Evolutionary conservation across 208 protist genomes (phyloP).

Genomic region (Acanthamoeba polyphaga): DNA sequence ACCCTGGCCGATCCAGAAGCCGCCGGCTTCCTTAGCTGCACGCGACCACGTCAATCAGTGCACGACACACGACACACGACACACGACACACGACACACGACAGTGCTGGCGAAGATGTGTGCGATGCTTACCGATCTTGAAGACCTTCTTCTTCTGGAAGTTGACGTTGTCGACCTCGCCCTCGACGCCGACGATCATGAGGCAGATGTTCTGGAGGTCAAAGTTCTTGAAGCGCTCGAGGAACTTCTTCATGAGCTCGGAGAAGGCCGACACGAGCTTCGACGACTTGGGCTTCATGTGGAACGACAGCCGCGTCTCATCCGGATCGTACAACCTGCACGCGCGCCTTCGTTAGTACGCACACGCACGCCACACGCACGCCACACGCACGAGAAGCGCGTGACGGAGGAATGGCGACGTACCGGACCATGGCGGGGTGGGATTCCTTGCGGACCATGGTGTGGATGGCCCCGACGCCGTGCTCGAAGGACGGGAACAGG

Average conservation of each 20-base stretch:
- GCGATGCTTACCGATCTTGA: conserved; percentile 40
- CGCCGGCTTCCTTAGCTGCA: conserved; percentile 80
- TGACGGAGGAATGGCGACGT: conserved; percentile 65
- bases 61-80: no score
- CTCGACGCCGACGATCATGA: conserved; percentile 80
- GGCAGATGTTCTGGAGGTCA: conserved; percentile 74
- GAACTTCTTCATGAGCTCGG: conserved; percentile 72
- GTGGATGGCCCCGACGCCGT: conserved; percentile 74
- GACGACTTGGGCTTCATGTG: conserved; percentile 76
- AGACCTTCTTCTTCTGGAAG: conserved; percentile 63
- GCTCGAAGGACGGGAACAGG: conserved; percentile 75
- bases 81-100: neutral
- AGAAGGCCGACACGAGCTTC: conserved; percentile 78
- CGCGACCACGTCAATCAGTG: neutral
- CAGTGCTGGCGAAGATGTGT: neutral
- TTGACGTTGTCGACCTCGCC: conserved; percentile 79
- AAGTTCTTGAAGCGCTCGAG: conserved; percentile 83
- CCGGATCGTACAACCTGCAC: conserved; percentile 47
- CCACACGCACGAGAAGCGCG: neutral
- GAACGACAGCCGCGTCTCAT: conserved; percentile 71
- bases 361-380: conserved; percentile 82
- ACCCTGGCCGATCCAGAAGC: conserved; percentile 61
- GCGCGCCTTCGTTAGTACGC: no score
- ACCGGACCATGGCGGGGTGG: conserved; percentile 83
- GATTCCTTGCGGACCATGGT: conserved; percentile 79